Base-by-base conservation (phyloP, 73 alveolate species). In the Paramecium bursaria region DNA sequence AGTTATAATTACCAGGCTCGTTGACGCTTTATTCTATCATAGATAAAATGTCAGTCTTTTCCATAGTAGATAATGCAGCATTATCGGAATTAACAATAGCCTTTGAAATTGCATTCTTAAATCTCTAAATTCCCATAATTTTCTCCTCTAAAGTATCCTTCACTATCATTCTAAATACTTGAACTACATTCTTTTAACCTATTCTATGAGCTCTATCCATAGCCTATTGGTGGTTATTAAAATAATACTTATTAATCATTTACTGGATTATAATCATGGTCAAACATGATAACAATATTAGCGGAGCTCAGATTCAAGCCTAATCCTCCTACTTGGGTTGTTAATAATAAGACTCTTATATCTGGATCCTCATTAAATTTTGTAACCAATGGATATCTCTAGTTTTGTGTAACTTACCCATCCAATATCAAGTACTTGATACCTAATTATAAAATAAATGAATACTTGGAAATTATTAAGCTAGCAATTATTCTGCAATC, bases 161-260 rank as follows among this genome's bases (percentile, higher is more conserved):
- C 2, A 97, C 88, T 13, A 95, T 97, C 87, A 95, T 76, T 79
- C 99, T 74, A 90, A 96, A 98, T n/a, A 98, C 99, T 50, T 95
- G 91, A 17, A 97, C 99, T 39, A 90, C 92, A 74, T 94, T 91
- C 54, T 95, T 97, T 85, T 98, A 98, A n/a, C 99, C 99, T 2
- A 98, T 92, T 88, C 99, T 92, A 90, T 98, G 99, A 4, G 99
- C 99, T 79, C 99, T 90, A 79, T 98, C 99, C 49, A 98, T 97
- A 5, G 99, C 99, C 75, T 98, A 97, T 73, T 57, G n/a, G n/a
- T n/a, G n/a, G n/a, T n/a, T n/a, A n/a, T n/a, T n/a, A n/a, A n/a
- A n/a, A n/a, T n/a, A n/a, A n/a, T n/a, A n/a, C n/a, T n/a, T n/a
- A n/a, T n/a, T n/a, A 21, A 47, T 85, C 99, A 61, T 90, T 95